Percentiles rank a stretch among this genome's conserved stretches.
Conservation (phyloP, 2,329 filamentous ascomycete species). For the Penicillium sp. region DNA sequence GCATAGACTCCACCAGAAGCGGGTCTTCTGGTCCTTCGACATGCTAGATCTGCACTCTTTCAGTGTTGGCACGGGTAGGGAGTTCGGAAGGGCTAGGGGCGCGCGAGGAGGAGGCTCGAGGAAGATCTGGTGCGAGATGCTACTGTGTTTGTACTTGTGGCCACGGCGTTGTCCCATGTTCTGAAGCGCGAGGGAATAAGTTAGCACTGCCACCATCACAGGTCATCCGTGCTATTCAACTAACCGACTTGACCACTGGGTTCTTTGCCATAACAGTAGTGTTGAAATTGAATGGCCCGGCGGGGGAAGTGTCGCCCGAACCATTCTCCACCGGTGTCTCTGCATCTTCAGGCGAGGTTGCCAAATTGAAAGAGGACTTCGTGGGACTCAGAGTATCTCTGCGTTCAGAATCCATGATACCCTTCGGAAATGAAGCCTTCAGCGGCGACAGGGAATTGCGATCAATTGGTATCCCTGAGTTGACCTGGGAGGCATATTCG, state of each 20-base stretch:
- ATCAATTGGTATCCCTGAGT: conserved; percentile 33
- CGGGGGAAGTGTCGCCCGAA: conserved; percentile 28
- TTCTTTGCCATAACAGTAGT: conserved; percentile 66
- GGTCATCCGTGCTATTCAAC: conserved; percentile 28
- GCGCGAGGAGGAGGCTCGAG: conserved; percentile 79
- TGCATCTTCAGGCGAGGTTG: conserved; percentile 22
- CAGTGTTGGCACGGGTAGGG: conserved; percentile 80
- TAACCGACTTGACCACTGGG: conserved; percentile 63
- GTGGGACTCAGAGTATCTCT: conserved; percentile 28
- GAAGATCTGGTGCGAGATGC: conserved; percentile 92
- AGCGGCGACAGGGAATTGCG: conserved; percentile 43
- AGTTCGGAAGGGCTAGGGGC: conserved; percentile 80
- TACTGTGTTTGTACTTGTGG: conserved; percentile 96
- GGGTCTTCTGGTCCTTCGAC: conserved; percentile 73
- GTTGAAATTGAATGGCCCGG: conserved; percentile 83
- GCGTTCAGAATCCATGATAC: conserved; percentile 14
- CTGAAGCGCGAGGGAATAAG: conserved; percentile 38
- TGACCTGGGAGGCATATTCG: conserved; percentile 16
- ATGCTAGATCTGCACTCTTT: conserved; percentile 83
- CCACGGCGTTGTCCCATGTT: conserved; percentile 85
- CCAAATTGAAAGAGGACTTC: conserved; percentile 30
- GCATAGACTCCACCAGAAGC: conserved; percentile 81
- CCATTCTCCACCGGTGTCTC: conserved; percentile 21
- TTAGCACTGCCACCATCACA: conserved; percentile 9
- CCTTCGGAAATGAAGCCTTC: conserved; percentile 30